Evolutionary conservation across 1,284 basidiomycete species (phyloP).

Genomic region (Cystobasidium pallidum): DNA sequence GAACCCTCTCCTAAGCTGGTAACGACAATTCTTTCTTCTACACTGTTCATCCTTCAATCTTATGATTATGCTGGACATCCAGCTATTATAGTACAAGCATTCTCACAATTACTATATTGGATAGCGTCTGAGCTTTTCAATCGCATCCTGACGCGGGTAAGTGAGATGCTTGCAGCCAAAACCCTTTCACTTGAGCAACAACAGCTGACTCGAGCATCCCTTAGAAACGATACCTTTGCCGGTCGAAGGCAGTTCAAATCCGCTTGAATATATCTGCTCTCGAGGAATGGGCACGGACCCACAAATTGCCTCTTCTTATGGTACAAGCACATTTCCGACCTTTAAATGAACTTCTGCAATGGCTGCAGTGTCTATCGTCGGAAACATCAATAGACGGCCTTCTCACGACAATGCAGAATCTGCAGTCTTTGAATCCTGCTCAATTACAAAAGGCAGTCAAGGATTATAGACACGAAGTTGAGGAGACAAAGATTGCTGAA

Average conservation of each 20-base stretch:
- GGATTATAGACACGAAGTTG: constrained; percentile 94
- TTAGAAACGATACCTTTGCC: constrained; percentile 87
- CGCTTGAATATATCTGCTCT: constrained; percentile 81
- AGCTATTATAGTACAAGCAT: constrained; percentile 81
- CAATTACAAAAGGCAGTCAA: constrained; percentile 92
- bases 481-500: constrained; percentile 86
- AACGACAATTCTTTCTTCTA: constrained; percentile 80
- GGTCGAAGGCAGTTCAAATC: constrained; percentile 87
- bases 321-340: constrained; percentile 76
- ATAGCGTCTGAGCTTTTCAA: constrained; percentile 85
- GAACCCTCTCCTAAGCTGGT: constrained; percentile 67
- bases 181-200: background rate
- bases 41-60: constrained; percentile 79
- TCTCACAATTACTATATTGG: constrained; percentile 96
- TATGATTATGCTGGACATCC: constrained; percentile 82
- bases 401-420: constrained; percentile 83
- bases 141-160: constrained; percentile 71
- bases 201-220: background rate
- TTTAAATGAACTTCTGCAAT: constrained; percentile 79
- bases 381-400: constrained; percentile 79
- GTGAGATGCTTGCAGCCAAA: constrained; percentile 3
- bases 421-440: constrained; percentile 84
- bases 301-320: constrained; percentile 74
- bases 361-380: constrained; percentile 84
- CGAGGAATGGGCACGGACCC: constrained; percentile 87